phyloP scores from a whole-genome alignment of 2,329 filamentous ascomycete species.

The Aspergillus pseudonomiae region DNA sequence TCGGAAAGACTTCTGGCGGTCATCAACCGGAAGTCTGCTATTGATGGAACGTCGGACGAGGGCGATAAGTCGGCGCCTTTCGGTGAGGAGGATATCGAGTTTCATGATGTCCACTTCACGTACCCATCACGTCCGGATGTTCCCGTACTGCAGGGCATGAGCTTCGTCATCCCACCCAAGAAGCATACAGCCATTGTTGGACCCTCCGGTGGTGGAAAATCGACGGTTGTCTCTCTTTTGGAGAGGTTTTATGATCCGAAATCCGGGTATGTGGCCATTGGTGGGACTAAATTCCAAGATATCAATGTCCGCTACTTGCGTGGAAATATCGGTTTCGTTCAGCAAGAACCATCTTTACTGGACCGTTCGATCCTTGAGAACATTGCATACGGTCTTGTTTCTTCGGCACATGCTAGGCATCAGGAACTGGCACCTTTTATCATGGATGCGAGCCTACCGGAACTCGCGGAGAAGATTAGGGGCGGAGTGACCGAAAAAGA shows the following conservation, averaged over 20 bases:
- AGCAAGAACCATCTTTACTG: conserved; percentile 56
- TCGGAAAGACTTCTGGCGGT: conserved; percentile 62
- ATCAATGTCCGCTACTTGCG: conserved; percentile 41
- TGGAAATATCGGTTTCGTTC: conserved; percentile 46
- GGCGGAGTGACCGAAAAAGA: conserved; percentile 27
- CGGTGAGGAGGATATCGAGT: conserved; percentile 30
- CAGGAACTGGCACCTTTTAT: conserved; percentile 28
- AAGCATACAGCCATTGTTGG: conserved; percentile 52
- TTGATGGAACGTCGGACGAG: conserved; percentile 44
- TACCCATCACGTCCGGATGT: conserved; percentile 43
- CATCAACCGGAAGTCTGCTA: conserved; percentile 55
- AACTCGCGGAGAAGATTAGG: conserved; percentile 29
- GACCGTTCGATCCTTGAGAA: conserved; percentile 58
- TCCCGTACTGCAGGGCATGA: conserved; percentile 36
- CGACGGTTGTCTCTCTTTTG: conserved; percentile 46
- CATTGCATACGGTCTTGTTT: conserved; percentile 55
- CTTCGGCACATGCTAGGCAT: conserved; percentile 32
- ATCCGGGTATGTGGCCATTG: conserved; percentile 36
- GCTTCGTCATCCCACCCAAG: conserved; percentile 36
- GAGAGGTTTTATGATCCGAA: conserved; percentile 43
- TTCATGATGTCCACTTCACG: conserved; percentile 39
- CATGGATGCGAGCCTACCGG: conserved; percentile 28
- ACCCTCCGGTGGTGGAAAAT: conserved; percentile 57
- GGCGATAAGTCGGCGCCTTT: conserved; percentile 28
- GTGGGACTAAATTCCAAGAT: conserved; percentile 29